Evolutionary conservation across 2,329 filamentous ascomycete genomes (phyloP).

Genomic region (Metarhizium humberi): DNA sequence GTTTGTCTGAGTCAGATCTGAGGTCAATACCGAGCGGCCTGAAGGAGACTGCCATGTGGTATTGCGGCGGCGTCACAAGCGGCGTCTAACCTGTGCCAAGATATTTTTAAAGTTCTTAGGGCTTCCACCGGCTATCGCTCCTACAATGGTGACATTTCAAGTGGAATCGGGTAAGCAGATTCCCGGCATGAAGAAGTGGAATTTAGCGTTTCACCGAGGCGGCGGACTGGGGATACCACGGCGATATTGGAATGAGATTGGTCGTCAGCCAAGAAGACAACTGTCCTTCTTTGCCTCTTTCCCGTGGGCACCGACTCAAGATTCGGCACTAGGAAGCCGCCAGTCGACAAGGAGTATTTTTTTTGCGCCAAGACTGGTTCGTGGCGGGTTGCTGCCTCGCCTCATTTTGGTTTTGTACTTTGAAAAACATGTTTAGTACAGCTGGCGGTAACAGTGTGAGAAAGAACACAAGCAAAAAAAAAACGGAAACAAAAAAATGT

Average conservation of each 20-base stretch:
- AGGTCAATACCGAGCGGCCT: no score
- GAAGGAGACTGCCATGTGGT: not conserved
- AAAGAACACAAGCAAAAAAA: not conserved
- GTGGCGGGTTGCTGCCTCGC: not conserved
- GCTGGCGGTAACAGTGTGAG: not conserved
- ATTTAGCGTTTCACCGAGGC: not conserved
- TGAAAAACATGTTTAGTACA: not conserved
- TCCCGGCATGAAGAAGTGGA: not conserved
- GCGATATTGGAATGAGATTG: not conserved
- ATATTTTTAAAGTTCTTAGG: not conserved
- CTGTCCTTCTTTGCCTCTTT: not conserved
- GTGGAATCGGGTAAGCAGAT: conserved; percentile 4
- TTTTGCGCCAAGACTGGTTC: not conserved
- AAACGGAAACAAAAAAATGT: not conserved
- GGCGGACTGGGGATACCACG: not conserved
- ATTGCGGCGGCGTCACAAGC: not conserved
- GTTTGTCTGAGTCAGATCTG: not conserved
- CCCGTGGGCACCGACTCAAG: not conserved
- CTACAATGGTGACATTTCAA: conserved; percentile 2
- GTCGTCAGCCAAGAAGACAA: not conserved
- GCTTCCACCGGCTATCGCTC: conserved; percentile 4
- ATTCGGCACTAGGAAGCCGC: not conserved
- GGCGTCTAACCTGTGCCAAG: not conserved
- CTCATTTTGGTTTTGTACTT: not conserved
- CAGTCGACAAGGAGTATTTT: not conserved